These are phyloP conservation scores for Lachancea lanzarotensis DNA, from an alignment of 805 yeast species.

Conservation along the genomic window DNA sequence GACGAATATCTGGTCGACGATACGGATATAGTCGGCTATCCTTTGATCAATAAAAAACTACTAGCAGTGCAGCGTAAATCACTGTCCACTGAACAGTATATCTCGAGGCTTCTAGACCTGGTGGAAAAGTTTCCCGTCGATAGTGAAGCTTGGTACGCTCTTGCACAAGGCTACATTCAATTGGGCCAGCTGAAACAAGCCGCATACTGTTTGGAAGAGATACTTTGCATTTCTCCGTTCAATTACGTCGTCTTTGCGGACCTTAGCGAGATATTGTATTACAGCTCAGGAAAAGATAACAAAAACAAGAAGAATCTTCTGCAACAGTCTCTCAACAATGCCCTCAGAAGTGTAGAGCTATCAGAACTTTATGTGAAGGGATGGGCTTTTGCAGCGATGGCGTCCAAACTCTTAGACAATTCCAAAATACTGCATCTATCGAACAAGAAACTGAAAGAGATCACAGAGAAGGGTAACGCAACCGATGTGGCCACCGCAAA, in stretches of 20 bases:
- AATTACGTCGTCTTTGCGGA: constrained; percentile 30
- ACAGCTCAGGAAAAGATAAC: constrained; percentile 14
- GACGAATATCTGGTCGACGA: constrained; percentile 49
- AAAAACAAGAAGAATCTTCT: constrained; percentile 11
- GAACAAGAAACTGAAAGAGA: constrained; percentile 30
- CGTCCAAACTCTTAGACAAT: constrained; percentile 25
- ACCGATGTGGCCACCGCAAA: constrained; percentile 38
- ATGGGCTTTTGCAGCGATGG: constrained; percentile 60
- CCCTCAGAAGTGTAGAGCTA: constrained; percentile 68
- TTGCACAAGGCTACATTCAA: constrained; percentile 55
- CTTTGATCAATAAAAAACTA: constrained; percentile 25
- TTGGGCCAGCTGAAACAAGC: constrained; percentile 63
- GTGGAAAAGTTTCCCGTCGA: constrained; percentile 55
- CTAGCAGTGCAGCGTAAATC: constrained; percentile 20
- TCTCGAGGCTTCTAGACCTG: constrained; percentile 17
- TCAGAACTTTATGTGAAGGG: constrained; percentile 62
- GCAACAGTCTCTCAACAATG: constrained; percentile 38
- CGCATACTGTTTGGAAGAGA: constrained; percentile 61
- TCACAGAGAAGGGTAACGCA: constrained; percentile 28
- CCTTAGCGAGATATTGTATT: constrained; percentile 23
- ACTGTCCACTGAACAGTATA: constrained; percentile 13
- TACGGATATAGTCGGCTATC: constrained; percentile 28
- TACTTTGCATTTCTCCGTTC: constrained; percentile 57
- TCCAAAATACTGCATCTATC: constrained; percentile 36
- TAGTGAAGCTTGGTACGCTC: constrained; percentile 69